Evolutionary conservation across 2,329 filamentous ascomycete genomes (phyloP).

Genomic region (Lasiodiplodia theobromae): DNA sequence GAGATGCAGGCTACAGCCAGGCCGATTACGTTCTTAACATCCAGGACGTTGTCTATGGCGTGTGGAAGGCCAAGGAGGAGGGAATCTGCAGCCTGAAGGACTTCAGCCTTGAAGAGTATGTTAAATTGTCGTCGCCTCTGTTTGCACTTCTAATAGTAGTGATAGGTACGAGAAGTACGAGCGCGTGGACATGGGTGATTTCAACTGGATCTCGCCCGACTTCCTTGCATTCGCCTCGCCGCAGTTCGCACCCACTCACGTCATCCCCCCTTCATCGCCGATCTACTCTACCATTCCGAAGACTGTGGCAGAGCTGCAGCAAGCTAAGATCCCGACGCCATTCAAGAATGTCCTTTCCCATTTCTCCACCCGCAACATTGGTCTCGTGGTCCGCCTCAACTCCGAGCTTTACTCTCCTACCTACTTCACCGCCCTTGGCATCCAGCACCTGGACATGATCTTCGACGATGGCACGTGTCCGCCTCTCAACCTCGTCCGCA

Average conservation of each 20-base stretch:
- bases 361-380: constrained; percentile 86
- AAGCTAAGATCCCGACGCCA: constrained; percentile 75
- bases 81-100: constrained; percentile 88
- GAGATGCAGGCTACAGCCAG: constrained; percentile 97
- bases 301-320: constrained; percentile 74
- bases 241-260: constrained; percentile 77
- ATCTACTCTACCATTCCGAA: constrained; percentile 77
- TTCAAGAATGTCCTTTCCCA: constrained; percentile 97
- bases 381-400: constrained; percentile 92
- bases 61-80: constrained; percentile 99
- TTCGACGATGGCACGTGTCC: constrained; percentile 99
- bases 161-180: constrained; percentile 87
- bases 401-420: constrained; percentile 94
- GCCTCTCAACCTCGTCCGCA: constrained; percentile 83
- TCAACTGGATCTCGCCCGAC: constrained; percentile 97
- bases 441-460: constrained; percentile 98
- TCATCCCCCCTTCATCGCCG: constrained; percentile 75
- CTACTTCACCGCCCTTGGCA: constrained; percentile 95
- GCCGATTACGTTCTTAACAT: constrained; percentile 95
- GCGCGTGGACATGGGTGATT: constrained; percentile 96
- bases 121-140: constrained; percentile 26
- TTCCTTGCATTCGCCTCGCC: constrained; percentile 98
- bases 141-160: constrained; percentile 34
- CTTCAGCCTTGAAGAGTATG: constrained; percentile 89
- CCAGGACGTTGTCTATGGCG: constrained; percentile 96